A percentile compares a stretch with the other conserved stretches of the same genome.
Evolutionary conservation across 2,329 filamentous ascomycete species (phyloP).

Genomic region (Colletotrichum truncatum): DNA sequence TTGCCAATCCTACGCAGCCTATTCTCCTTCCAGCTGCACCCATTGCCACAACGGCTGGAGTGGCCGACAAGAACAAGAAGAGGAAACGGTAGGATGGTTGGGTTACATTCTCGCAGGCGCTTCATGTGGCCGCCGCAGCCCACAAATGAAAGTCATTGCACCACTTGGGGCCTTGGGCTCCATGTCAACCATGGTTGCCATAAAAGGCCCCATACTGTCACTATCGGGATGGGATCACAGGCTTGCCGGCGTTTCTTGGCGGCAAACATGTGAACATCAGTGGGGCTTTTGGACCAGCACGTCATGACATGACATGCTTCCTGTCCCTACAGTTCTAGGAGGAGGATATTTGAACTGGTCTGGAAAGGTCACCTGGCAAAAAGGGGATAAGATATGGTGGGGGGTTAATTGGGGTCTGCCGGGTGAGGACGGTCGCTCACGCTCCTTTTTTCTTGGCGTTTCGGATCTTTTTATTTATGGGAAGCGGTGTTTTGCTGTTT

Average conservation of each 20-base stretch:
- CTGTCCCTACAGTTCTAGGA: background rate
- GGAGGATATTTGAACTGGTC: slow-evolving; percentile 14
- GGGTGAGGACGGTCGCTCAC: slow-evolving; percentile 23
- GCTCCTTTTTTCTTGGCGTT: slow-evolving; percentile 31
- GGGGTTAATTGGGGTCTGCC: slow-evolving; percentile 23
- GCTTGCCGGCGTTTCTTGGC: slow-evolving; percentile 11
- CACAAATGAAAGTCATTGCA: too few relatives aligned
- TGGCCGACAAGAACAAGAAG: slow-evolving; percentile 68
- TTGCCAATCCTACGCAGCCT: slow-evolving; percentile 45
- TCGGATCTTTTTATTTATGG: slow-evolving; percentile 18
- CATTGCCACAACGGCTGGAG: slow-evolving; percentile 45
- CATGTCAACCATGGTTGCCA: background rate
- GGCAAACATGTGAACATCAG: background rate
- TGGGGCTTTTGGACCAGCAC: background rate
- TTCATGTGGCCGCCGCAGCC: background rate
- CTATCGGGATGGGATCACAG: background rate
- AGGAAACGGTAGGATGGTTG: slow-evolving; percentile 61
- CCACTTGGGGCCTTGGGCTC: background rate
- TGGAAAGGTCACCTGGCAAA: slow-evolving; percentile 20
- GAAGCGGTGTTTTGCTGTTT: slow-evolving; percentile 28
- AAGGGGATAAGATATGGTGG: background rate
- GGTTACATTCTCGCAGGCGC: background rate
- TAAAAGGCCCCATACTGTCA: background rate
- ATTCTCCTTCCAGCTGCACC: slow-evolving; percentile 55
- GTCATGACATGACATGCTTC: background rate